These are phyloP conservation scores for Lipomyces anomalus DNA, from an alignment of 805 yeast genomes.

Conservation along the genomic window DNA sequence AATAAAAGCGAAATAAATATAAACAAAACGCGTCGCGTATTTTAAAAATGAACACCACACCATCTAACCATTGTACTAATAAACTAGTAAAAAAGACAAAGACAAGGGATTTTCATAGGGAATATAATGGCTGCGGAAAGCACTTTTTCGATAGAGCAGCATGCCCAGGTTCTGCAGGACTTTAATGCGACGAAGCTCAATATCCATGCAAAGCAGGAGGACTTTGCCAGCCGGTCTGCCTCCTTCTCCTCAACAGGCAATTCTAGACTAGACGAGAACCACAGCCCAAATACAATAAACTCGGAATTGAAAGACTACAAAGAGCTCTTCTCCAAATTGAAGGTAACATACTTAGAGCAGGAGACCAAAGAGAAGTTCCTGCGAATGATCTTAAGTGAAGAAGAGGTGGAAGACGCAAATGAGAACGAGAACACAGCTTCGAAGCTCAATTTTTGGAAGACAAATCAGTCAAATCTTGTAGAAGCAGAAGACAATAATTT, in stretches of 20 bases:
- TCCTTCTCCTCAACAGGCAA: not conserved
- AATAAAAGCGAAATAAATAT: no score
- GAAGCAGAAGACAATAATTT: conserved; percentile 4
- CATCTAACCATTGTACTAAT: no score
- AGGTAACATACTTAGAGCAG: conserved; percentile 63
- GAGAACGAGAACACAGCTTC: conserved; percentile 31
- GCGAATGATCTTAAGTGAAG: conserved; percentile 42
- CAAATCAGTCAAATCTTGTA: conserved; percentile 11
- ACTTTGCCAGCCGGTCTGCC: conserved; percentile 1
- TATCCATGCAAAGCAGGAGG: conserved; percentile 9
- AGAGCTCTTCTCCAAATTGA: conserved; percentile 47
- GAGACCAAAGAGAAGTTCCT: conserved; percentile 66
- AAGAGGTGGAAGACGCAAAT: conserved; percentile 34
- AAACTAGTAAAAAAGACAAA: no score
- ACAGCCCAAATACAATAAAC: conserved; percentile 29
- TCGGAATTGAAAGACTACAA: conserved; percentile 28
- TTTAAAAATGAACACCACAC: no score
- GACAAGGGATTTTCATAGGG: no score
- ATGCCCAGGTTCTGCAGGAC: not conserved
- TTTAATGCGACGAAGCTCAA: conserved; percentile 2
- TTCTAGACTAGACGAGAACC: not conserved
- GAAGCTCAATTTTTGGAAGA: conserved; percentile 28
- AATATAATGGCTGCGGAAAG: no score
- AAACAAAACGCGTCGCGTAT: no score
- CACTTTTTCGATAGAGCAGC: no score